Conservation (phyloP, 2,329 filamentous ascomycete genomes). For the Alternaria dauci region DNA sequence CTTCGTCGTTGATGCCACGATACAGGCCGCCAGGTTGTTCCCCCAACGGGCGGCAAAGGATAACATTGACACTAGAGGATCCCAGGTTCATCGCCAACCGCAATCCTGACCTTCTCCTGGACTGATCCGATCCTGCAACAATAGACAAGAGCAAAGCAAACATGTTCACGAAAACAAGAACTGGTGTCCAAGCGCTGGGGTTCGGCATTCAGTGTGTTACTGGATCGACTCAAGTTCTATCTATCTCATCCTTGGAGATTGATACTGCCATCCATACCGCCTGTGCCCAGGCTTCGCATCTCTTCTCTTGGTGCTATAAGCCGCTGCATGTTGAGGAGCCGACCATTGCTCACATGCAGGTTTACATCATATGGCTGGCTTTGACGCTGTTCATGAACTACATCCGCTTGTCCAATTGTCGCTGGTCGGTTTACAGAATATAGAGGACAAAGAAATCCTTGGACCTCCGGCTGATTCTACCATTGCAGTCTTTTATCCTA, state of each 20-base stretch:
- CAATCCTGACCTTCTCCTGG: fast-evolving
- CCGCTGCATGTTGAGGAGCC: background rate
- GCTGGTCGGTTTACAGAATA: background rate
- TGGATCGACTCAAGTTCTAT: background rate
- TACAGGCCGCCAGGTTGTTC: too few species aligned
- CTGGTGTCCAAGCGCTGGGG: background rate
- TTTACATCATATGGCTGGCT: too few species aligned
- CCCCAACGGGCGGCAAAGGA: background rate
- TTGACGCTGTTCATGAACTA: too few species aligned
- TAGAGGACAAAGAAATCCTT: background rate
- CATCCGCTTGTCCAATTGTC: too few species aligned
- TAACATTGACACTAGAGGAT: background rate
- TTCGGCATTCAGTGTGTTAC: background rate
- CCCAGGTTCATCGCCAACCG: fast-evolving
- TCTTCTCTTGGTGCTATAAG: background rate
- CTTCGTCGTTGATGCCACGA: background rate
- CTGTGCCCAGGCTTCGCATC: background rate
- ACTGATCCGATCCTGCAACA: background rate
- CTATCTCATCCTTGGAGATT: background rate
- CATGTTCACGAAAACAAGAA: background rate
- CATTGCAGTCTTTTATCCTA: background rate
- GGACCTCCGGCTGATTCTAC: background rate
- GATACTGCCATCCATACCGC: background rate
- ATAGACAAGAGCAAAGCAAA: background rate
- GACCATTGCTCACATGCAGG: background rate